Evolutionary conservation across 129 eudicot genomes (phyloP), one percentile per base, ranked within the genome.

Genomic region (Kitagawia praeruptora): DNA sequence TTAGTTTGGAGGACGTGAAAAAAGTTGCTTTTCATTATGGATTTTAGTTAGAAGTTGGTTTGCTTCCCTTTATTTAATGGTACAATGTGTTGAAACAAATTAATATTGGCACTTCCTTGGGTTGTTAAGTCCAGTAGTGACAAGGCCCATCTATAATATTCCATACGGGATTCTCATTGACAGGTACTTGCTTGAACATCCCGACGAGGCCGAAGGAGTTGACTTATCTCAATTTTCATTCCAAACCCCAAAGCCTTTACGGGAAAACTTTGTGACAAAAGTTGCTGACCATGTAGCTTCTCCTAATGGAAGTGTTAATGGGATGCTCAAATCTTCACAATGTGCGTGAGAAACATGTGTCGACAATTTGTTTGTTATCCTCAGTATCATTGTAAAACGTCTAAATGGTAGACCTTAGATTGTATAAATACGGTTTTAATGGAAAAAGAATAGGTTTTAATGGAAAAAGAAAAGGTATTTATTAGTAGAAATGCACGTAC

Each of bases 1-100:
- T 95, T n/a, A 87, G 99, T 85, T 87, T 95, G 86, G 99, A 95
- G 84, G 99, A 95, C 82, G 99, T 95, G 80, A 92, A 95, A 83
- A 87, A 75, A 84, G 89, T 88, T 77, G 93, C 99, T 51, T 61
- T 76, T 67, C 92, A 90, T 82, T 89, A 83, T 83, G 99, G 99
- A 80, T 92, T 95, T 83, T 63, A 86, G 80, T 78, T 90, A 74
- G 99, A 95, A 72, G 34, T 15, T 38, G 76, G 76, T 8, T 23
- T 45, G 12, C 28, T 41, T 18, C 14, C 31, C 48, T 71, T 10
- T 39, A 71, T 40, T 0, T 71, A 14, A 37, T 23, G 21, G 75
- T 71, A 6, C 47, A 71, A 19, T 37, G 2, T 8, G 45, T 14
- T 72, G 46, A 16, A 72, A 42, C 49, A 21, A 72, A 21, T 41